Percentiles rank a stretch among this genome's conserved stretches.
Evolutionary conservation across 257 asterid species (phyloP).

Genomic region (Asclepias syriaca): DNA sequence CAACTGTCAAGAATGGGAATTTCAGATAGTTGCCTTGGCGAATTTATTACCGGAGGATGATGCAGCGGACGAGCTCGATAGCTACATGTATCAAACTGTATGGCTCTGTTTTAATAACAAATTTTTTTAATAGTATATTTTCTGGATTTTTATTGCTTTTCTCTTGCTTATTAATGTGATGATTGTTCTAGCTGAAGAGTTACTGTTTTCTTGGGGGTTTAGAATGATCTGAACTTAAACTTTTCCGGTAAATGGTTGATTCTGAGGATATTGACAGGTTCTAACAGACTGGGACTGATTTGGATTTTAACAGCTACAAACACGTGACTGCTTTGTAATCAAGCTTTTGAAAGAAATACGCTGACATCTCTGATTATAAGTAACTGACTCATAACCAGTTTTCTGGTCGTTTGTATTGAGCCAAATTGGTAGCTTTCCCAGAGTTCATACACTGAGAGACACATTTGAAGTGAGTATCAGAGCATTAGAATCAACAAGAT

Average conservation of each 20-base stretch:
- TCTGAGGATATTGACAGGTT: not conserved
- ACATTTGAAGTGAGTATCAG: no score
- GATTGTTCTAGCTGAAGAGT: not conserved
- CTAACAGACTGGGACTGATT: not conserved
- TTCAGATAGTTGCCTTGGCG: conserved; percentile 88
- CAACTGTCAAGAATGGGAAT: not conserved
- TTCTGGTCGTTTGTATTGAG: not conserved
- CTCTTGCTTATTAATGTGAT: not conserved
- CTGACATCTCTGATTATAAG: not conserved
- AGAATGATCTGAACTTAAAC: not conserved
- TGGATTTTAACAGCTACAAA: not conserved
- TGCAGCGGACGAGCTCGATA: conserved; percentile 76
- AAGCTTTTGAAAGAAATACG: not conserved
- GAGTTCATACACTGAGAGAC: no score
- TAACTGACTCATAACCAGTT: not conserved
- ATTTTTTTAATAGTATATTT: not conserved
- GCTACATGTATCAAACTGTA: conserved; percentile 98
- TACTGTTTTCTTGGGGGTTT: not conserved
- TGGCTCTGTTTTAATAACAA: conserved; percentile 16
- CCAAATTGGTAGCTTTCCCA: not conserved
- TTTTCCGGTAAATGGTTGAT: not conserved
- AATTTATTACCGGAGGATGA: conserved; percentile 89
- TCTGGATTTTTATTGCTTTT: not conserved
- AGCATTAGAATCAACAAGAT: not conserved
- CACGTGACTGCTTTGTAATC: not conserved